Evolutionary conservation across 2,329 filamentous ascomycete genomes (phyloP).

Genomic region (Fusarium nygamai): DNA sequence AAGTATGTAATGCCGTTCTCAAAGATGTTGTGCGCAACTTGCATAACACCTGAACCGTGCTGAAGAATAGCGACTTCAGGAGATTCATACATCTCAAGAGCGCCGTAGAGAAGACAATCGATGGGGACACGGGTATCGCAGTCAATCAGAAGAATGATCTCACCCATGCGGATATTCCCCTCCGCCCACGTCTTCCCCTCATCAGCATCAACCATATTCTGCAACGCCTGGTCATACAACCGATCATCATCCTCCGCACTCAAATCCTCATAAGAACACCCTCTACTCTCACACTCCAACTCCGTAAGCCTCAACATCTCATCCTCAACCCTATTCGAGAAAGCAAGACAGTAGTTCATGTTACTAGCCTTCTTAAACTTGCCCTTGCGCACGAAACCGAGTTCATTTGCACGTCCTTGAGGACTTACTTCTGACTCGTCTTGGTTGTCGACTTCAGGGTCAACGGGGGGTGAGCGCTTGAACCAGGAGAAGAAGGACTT

Average conservation of each 20-base stretch:
- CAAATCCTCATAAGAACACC: constrained; percentile 53
- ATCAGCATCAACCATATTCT: constrained; percentile 59
- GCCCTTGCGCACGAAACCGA: constrained; percentile 63
- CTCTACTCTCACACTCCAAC: constrained; percentile 33
- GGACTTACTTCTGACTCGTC: constrained; percentile 52
- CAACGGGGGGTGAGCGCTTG: constrained; percentile 28
- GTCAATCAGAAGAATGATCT: constrained; percentile 71
- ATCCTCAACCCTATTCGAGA: constrained; percentile 66
- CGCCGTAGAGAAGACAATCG: constrained; percentile 76
- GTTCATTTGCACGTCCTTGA: constrained; percentile 48
- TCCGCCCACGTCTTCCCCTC: constrained; percentile 64
- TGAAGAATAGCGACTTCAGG: constrained; percentile 78
- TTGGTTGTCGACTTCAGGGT: constrained; percentile 47
- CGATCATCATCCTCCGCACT: constrained; percentile 53
- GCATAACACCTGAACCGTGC: constrained; percentile 80
- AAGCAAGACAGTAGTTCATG: constrained; percentile 71
- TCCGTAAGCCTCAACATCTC: constrained; percentile 49
- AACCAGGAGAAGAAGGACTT: constrained; percentile 52
- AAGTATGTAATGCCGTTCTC: constrained; percentile 81
- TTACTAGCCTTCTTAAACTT: constrained; percentile 75
- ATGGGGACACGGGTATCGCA: constrained; percentile 71
- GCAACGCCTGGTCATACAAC: constrained; percentile 57
- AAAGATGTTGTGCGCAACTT: constrained; percentile 76
- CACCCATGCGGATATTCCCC: constrained; percentile 65
- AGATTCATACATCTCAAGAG: constrained; percentile 75